A percentile compares a stretch with the other conserved stretches of the same genome.
Conservation (phyloP, 2,329 filamentous ascomycete species). For the Sclerotinia minor region DNA sequence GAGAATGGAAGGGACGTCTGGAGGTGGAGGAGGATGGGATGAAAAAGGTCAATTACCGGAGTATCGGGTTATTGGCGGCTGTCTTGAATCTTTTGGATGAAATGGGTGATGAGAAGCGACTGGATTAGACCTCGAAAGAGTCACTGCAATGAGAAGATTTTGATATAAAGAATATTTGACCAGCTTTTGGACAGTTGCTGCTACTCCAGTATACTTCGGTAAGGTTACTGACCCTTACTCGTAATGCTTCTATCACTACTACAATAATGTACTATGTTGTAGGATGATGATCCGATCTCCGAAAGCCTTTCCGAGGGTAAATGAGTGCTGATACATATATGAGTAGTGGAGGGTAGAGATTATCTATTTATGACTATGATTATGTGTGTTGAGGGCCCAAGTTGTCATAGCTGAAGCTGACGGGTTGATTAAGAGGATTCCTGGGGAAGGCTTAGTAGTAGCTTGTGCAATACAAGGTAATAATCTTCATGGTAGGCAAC, state of each 20-base stretch:
- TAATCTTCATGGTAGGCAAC: neutral
- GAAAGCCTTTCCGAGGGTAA: neutral
- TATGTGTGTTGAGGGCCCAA: constrained; percentile 1
- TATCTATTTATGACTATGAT: neutral
- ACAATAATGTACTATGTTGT: too few relatives aligned
- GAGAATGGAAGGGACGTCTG: constrained; percentile 8
- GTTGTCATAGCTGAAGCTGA: constrained; percentile 21
- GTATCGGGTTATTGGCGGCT: neutral
- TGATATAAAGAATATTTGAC: neutral
- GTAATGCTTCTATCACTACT: neutral
- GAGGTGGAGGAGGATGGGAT: neutral
- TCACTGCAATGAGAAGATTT: too few relatives aligned
- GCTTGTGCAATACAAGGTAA: neutral
- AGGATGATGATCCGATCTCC: constrained; percentile 5
- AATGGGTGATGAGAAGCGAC: neutral
- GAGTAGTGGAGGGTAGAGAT: neutral
- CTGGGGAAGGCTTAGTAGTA: constrained; percentile 18
- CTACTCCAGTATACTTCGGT: neutral
- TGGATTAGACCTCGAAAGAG: neutral
- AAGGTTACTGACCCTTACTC: neutral
- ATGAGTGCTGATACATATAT: neutral
- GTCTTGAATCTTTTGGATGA: neutral
- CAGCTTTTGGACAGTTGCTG: neutral
- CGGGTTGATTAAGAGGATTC: constrained; percentile 12
- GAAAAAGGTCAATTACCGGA: constrained; percentile 8